A percentile compares a stretch with the other conserved stretches of the same genome.
phyloP scores from a whole-genome alignment of 192 early-diverging fungal genomes.

The Coemansia sp. region DNA sequence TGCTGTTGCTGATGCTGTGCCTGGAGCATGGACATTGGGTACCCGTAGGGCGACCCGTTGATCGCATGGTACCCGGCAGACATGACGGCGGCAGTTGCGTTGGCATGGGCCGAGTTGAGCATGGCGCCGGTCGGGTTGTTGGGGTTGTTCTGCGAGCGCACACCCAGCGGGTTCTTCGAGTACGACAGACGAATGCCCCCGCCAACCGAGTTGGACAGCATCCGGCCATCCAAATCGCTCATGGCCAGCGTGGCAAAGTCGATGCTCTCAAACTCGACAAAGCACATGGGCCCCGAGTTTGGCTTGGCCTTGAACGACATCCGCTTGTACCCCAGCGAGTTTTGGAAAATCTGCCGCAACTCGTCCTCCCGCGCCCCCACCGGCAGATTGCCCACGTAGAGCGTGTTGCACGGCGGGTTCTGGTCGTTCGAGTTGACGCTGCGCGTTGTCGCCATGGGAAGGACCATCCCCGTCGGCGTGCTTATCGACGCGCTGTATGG shows the following conservation, averaged over 20 bases:
- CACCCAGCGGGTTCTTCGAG: slow-evolving; percentile 94
- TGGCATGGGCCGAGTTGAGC: slow-evolving; percentile 17
- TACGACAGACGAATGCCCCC: slow-evolving; percentile 94
- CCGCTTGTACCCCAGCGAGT: slow-evolving; percentile 83
- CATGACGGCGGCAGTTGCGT: slow-evolving; percentile 15
- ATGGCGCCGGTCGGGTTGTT: slow-evolving; percentile 3
- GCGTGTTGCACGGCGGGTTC: slow-evolving; percentile 97
- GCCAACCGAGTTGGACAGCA: slow-evolving; percentile 77
- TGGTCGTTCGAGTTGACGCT: slow-evolving; percentile 71
- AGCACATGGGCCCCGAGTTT: slow-evolving; percentile 93
- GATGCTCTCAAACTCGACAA: slow-evolving; percentile 99
- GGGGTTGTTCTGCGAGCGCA: slow-evolving; percentile 55
- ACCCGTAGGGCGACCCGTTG: slow-evolving; percentile 26
- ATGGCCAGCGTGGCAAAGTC: slow-evolving; percentile 84
- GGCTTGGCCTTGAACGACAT: slow-evolving; percentile 82
- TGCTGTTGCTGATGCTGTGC: slow-evolving; percentile 12
- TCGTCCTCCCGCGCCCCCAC: slow-evolving; percentile 85
- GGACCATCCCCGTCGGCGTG: slow-evolving; percentile 34
- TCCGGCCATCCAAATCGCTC: slow-evolving; percentile 78
- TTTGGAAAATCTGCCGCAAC: slow-evolving; percentile 71
- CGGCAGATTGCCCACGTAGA: slow-evolving; percentile 97
- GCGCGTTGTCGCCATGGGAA: slow-evolving; percentile 49
- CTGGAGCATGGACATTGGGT: slow-evolving; percentile 14
- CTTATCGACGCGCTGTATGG: slow-evolving; percentile 30
- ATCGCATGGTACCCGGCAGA: slow-evolving; percentile 7